Conservation (phyloP, 768 basidiomycete species). For the Panellus pusillus region DNA sequence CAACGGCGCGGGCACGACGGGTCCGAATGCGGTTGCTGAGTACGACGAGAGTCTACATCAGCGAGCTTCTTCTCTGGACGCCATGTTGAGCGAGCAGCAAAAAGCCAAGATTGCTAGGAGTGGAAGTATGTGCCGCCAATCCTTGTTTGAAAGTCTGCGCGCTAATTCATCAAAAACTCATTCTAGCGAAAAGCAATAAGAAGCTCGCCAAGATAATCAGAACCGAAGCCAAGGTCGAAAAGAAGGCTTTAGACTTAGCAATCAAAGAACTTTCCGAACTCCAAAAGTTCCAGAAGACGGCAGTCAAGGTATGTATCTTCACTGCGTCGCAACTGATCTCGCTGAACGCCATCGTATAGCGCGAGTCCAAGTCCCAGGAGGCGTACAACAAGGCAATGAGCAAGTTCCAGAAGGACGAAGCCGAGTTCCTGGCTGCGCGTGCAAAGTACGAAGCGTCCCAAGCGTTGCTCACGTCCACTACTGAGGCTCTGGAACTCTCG, state of each 20-base stretch:
- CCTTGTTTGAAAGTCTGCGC: background rate
- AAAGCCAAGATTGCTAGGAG: constrained; percentile 49
- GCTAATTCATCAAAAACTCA: background rate
- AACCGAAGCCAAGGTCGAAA: constrained; percentile 67
- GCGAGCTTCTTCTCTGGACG: constrained; percentile 50
- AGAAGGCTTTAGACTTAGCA: constrained; percentile 56
- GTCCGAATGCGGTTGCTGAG: constrained; percentile 44
- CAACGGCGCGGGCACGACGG: constrained; percentile 54
- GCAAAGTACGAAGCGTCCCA: constrained; percentile 55
- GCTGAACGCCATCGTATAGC: constrained; percentile 31
- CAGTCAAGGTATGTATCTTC: constrained; percentile 49
- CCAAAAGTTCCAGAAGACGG: constrained; percentile 68
- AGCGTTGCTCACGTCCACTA: constrained; percentile 46
- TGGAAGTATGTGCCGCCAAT: constrained; percentile 44
- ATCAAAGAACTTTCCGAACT: constrained; percentile 65
- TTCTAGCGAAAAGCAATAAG: constrained; percentile 56
- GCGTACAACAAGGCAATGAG: constrained; percentile 53
- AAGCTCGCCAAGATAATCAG: constrained; percentile 69
- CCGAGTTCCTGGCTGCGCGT: constrained; percentile 60
- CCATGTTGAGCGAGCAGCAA: constrained; percentile 48
- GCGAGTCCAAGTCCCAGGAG: constrained; percentile 58
- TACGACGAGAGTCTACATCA: constrained; percentile 39
- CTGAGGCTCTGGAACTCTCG: constrained; percentile 49
- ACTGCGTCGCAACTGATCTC: background rate
- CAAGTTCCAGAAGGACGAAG: constrained; percentile 63